phyloP scores from a whole-genome alignment of 495 filamentous ascomycete species.

The Tuber magnatum region DNA sequence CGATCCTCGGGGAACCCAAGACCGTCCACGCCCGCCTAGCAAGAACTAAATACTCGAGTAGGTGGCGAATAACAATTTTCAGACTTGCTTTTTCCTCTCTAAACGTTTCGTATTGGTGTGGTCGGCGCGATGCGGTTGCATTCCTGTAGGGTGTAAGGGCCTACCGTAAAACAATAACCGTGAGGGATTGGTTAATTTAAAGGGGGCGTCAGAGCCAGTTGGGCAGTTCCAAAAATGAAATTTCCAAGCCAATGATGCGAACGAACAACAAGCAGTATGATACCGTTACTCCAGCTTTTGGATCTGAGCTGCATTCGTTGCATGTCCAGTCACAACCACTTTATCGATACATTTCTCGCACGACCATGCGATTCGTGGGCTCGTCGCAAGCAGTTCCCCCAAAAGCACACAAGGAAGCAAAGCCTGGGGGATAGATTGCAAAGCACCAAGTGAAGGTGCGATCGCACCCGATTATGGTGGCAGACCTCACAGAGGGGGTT shows the following conservation, averaged over 20 bases:
- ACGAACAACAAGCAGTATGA: background rate
- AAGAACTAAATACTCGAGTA: background rate
- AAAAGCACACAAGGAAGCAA: background rate
- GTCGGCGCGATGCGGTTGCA: background rate
- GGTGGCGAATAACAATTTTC: background rate
- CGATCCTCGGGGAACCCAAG: background rate
- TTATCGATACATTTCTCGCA: background rate
- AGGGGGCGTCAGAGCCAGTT: background rate
- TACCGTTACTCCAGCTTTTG: background rate
- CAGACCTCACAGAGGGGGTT: background rate
- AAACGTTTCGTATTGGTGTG: background rate
- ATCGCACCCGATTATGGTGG: background rate
- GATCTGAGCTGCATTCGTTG: background rate
- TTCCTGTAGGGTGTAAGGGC: background rate
- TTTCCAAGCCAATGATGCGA: background rate
- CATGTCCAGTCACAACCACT: background rate
- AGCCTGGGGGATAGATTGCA: background rate
- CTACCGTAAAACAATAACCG: background rate
- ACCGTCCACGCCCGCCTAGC: background rate
- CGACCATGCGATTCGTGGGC: background rate
- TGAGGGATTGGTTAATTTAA: background rate
- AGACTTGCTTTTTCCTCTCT: background rate
- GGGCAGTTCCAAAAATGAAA: background rate
- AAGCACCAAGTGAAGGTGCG: background rate
- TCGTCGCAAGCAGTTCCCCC: background rate